These are phyloP conservation scores for Syzygium jambos DNA, from an alignment of 345 rosid species.

Conservation along the genomic window DNA sequence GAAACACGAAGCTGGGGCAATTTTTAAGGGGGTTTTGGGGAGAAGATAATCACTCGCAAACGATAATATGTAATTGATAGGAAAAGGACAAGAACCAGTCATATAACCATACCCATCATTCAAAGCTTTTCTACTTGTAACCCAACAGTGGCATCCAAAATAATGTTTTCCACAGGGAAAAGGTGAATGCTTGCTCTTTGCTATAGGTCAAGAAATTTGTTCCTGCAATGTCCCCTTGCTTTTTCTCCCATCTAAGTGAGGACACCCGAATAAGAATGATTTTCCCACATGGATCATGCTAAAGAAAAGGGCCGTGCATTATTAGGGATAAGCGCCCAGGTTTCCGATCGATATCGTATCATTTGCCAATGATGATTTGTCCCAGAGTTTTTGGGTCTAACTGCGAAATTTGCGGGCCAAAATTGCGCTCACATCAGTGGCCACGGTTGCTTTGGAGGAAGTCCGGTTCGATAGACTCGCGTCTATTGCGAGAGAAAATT, in stretches of 20 bases:
- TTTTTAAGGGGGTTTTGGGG: neutral
- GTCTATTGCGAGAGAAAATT: neutral
- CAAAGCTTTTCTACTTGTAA: neutral
- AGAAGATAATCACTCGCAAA: neutral
- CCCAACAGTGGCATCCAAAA: neutral
- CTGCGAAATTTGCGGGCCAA: neutral
- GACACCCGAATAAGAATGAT: neutral
- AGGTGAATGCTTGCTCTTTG: conserved; percentile 1
- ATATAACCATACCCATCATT: neutral
- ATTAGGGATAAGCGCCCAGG: neutral
- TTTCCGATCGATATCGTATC: neutral
- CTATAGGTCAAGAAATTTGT: neutral
- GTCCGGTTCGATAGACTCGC: neutral
- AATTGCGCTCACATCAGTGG: neutral
- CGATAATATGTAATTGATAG: neutral
- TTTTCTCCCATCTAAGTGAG: neutral
- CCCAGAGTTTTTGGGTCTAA: neutral
- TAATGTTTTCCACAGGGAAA: neutral
- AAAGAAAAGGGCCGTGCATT: neutral
- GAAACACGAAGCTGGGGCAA: neutral
- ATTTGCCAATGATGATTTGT: neutral
- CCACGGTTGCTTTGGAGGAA: neutral
- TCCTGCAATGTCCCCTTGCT: neutral
- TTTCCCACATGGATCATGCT: neutral
- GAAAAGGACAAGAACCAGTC: neutral